phyloP scores from a whole-genome alignment of 768 basidiomycete genomes.

The Boletus huronensis region DNA sequence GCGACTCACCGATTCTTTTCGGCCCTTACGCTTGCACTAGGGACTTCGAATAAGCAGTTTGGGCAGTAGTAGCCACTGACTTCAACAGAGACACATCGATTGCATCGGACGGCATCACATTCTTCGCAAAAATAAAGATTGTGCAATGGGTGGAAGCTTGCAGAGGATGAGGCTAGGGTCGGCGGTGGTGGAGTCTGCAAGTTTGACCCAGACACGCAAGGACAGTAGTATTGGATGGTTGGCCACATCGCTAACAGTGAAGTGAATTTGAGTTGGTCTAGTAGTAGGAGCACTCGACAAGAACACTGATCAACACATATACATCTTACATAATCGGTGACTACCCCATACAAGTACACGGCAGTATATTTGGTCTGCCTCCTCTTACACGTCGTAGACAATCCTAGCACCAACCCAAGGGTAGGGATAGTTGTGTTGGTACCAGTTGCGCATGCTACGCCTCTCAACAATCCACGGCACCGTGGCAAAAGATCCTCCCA shows the following conservation, averaged over 20 bases:
- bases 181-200: conserved; percentile 61
- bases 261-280: background rate
- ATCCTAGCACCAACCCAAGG: conserved; percentile 79
- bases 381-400: conserved; percentile 45
- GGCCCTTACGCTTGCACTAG: conserved; percentile 94
- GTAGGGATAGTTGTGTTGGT: conserved; percentile 88
- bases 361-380: no score
- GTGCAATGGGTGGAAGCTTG: conserved; percentile 80
- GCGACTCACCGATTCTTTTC: conserved; percentile 85
- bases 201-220: conserved; percentile 55
- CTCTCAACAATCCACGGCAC: conserved; percentile 79
- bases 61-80: conserved; percentile 98
- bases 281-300: background rate
- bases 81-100: conserved; percentile 88
- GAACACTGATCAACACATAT: background rate
- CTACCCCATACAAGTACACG: conserved; percentile 1
- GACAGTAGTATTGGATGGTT: conserved; percentile 63
- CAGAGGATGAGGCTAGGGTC: conserved; percentile 70
- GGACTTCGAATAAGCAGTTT: conserved; percentile 97
- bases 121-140: conserved; percentile 96
- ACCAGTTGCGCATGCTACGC: conserved; percentile 82
- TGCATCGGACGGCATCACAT: conserved; percentile 93
- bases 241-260: conserved; percentile 36
- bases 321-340: conserved; percentile 15
- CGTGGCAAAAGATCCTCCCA: conserved; percentile 89